phyloP scores from a whole-genome alignment of 495 filamentous ascomycete species.

The Daldinia loculata region DNA sequence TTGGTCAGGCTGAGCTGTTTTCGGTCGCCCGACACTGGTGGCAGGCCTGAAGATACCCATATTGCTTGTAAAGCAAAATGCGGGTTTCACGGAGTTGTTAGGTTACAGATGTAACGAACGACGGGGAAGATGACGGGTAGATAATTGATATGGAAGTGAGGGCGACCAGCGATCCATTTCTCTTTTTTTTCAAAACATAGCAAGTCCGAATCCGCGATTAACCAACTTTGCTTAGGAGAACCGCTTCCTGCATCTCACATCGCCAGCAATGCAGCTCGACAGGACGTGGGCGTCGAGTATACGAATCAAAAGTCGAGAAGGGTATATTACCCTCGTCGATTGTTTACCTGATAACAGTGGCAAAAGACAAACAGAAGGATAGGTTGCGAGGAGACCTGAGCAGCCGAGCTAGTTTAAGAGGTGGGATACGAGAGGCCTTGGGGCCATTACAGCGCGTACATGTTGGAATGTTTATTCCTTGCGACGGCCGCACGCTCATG shows the following conservation, averaged over 20 bases:
- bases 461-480: constrained; percentile 22
- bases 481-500: constrained; percentile 28
- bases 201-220: constrained; percentile 19
- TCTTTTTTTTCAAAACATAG: constrained; percentile 15
- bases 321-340: constrained; percentile 14
- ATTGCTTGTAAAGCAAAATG: constrained; percentile 3
- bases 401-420: constrained; percentile 34
- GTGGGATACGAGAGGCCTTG: constrained; percentile 21
- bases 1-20: constrained; percentile 47
- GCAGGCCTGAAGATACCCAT: constrained; percentile 53
- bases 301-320: constrained; percentile 35
- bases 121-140: constrained; percentile 28
- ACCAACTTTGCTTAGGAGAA: constrained; percentile 25
- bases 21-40: constrained; percentile 51
- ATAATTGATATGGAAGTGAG: constrained; percentile 30
- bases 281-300: constrained; percentile 32
- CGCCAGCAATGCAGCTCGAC: constrained; percentile 48
- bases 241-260: constrained; percentile 40
- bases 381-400: constrained; percentile 27
- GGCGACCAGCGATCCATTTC: constrained; percentile 41
- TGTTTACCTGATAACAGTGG: constrained; percentile 34
- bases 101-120: constrained; percentile 31
- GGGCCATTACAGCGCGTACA: constrained; percentile 35
- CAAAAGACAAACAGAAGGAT: constrained; percentile 33
- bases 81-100: constrained; percentile 23